phyloP scores from a whole-genome alignment of 352 stramenopile genomes.

The Phytopythium litorale region DNA sequence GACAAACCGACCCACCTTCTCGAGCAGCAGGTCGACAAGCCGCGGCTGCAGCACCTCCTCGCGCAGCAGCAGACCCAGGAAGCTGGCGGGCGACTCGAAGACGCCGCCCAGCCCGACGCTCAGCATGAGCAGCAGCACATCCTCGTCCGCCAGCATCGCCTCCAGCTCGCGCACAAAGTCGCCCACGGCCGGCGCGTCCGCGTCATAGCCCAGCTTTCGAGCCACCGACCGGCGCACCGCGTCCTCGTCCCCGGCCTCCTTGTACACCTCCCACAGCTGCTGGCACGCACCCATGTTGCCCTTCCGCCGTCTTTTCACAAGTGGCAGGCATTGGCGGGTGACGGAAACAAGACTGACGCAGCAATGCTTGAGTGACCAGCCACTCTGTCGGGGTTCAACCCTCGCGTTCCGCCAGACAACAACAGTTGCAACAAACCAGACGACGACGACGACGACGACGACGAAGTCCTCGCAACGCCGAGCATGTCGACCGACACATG shows the following conservation, averaged over 20 bases:
- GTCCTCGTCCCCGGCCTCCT: conserved; percentile 36
- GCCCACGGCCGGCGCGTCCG: conserved; percentile 14
- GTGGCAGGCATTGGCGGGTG: background rate
- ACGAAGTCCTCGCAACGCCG: too few species aligned
- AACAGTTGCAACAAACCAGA: too few species aligned
- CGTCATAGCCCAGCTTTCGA: conserved; percentile 19
- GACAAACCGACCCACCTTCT: conserved; percentile 21
- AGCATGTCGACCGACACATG: too few species aligned
- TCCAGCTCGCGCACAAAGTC: conserved; percentile 38
- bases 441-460: too few species aligned
- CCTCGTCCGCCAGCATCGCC: conserved; percentile 23
- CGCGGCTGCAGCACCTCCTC: conserved; percentile 41
- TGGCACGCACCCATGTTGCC: conserved; percentile 29
- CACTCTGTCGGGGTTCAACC: too few species aligned
- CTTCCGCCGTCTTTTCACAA: background rate
- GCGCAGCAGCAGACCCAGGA: conserved; percentile 48
- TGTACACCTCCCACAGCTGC: conserved; percentile 41
- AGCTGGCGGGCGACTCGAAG: conserved; percentile 46
- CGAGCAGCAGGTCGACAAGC: conserved; percentile 46
- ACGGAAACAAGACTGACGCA: too few species aligned
- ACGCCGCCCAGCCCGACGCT: conserved; percentile 36
- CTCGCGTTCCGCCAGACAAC: too few species aligned
- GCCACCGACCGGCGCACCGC: conserved; percentile 29
- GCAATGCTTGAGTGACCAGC: too few species aligned
- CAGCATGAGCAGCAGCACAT: conserved; percentile 44